Base-by-base conservation (phyloP, 2,329 filamentous ascomycete species). In the Nannizziopsis barbatae region DNA sequence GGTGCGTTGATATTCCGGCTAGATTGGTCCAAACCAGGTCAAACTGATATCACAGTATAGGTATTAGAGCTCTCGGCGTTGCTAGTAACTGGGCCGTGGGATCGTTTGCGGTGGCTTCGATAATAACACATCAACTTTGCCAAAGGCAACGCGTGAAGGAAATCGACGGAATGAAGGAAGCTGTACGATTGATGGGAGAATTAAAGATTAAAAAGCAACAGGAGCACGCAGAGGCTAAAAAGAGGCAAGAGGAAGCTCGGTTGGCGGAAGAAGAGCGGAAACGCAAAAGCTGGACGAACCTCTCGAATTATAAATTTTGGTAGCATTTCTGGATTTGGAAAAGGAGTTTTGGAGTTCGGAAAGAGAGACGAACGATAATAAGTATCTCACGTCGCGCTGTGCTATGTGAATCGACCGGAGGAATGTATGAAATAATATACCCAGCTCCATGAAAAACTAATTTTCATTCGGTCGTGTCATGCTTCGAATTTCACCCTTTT, bases 21-120 rank as follows among this genome's bases (percentile, higher is more conserved):
- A 36, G 7, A 36, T 36, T 33, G 15, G 15, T 39, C 30, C 5
- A 3, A 38, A 47, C 3, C 9, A 17, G n/a, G 14, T 14, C 6
- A n/a, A 22, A 17, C 45, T 18, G 32, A 38, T 55, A 49, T 54
- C 42, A 50, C 53, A 47, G 36, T 53, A 57, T 52, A 63, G 60
- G 62, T 31, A 31, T 61, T 77, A 79, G 75, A 37, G 73, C 75
- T 14, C 67, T 87, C 52, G 76, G 75, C 49, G 79, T 76, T 58
- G 79, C 85, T 1, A 81, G 83, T 32, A 93, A 93, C 60, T 94
- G 86, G 84, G 88, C 87, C 0, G 87, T 92, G 5, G 85, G 81
- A 5, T 74, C 79, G 32, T 94, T 92, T 63, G 72, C 82, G 18
- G 62, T 83, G 15, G 77, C 76, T 5, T 81, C 84, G n/a, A 71